Conservation (phyloP, 1,284 basidiomycete species). For the Porogramme epimiltina region DNA sequence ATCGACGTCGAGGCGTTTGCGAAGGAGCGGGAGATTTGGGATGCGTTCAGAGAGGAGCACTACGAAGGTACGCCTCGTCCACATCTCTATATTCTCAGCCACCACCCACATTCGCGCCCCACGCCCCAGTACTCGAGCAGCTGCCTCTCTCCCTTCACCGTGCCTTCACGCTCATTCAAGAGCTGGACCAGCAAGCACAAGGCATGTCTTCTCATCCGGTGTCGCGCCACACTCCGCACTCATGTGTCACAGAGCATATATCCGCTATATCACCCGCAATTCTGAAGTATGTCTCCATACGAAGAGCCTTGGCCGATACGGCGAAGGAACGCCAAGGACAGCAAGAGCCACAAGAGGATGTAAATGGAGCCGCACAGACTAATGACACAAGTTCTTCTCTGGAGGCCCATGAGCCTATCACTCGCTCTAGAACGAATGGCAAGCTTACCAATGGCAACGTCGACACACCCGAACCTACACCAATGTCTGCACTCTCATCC, state of each 20-base stretch:
- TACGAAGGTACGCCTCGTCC: conserved; percentile 59
- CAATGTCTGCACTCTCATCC: too few species aligned
- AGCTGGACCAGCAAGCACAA: conserved; percentile 77
- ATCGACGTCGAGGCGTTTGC: conserved; percentile 34
- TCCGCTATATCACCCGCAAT: conserved; percentile 24
- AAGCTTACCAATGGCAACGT: conserved; percentile 3
- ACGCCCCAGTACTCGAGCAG: conserved; percentile 74
- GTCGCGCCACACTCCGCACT: not conserved
- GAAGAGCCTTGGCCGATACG: conserved; percentile 23
- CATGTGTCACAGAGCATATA: conserved; percentile 19
- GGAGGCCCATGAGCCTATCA: too few species aligned
- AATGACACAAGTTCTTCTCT: too few species aligned
- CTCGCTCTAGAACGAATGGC: conserved; percentile 5
- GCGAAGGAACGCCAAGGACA: too few species aligned
- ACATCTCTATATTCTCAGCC: conserved; percentile 29
- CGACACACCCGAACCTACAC: too few species aligned
- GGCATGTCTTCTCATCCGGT: conserved; percentile 43
- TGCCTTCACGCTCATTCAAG: conserved; percentile 77
- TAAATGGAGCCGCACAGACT: not conserved
- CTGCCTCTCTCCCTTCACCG: conserved; percentile 84
- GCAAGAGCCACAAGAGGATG: not conserved
- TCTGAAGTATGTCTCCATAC: conserved; percentile 28
- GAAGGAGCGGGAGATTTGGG: conserved; percentile 72
- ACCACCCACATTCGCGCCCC: too few species aligned
- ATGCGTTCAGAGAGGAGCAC: conserved; percentile 76